Evolutionary conservation across 2,329 filamentous ascomycete species (phyloP).

Genomic region (Colletotrichum tamarilloi): DNA sequence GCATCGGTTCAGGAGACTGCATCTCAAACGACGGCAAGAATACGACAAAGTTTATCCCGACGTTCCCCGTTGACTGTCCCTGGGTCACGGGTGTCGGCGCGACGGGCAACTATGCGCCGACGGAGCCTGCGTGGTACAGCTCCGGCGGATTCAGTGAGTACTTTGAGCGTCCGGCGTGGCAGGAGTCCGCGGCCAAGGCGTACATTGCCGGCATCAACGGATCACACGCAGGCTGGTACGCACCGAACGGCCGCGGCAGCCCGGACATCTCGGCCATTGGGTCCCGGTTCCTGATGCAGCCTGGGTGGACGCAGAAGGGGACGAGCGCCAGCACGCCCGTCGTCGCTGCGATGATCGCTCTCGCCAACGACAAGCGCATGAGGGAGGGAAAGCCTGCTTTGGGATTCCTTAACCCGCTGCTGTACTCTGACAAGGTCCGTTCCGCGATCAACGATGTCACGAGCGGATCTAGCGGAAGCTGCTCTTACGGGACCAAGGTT

Average conservation of each 20-base stretch:
- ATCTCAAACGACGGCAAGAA: constrained; percentile 67
- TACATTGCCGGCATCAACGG: constrained; percentile 54
- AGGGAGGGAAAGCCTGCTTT: constrained; percentile 48
- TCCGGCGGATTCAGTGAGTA: constrained; percentile 61
- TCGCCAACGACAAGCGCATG: constrained; percentile 56
- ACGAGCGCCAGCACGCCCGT: constrained; percentile 52
- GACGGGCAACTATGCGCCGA: constrained; percentile 43
- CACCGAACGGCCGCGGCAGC: constrained; percentile 55
- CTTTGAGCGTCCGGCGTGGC: constrained; percentile 54
- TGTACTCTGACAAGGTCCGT: constrained; percentile 42
- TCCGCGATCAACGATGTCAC: constrained; percentile 14
- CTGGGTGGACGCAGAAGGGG: constrained; percentile 41
- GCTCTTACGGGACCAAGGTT: background rate
- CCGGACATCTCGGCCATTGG: constrained; percentile 60
- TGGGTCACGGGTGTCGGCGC: constrained; percentile 47
- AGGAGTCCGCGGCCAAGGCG: constrained; percentile 47
- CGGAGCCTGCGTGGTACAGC: constrained; percentile 47
- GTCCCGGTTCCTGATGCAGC: constrained; percentile 59
- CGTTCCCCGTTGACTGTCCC: constrained; percentile 59
- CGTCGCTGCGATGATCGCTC: constrained; percentile 53
- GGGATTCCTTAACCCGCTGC: constrained; percentile 57
- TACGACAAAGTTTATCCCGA: constrained; percentile 62
- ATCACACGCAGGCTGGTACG: constrained; percentile 57
- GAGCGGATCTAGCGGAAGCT: background rate
- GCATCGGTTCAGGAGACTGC: constrained; percentile 46